A percentile compares a stretch with the other conserved stretches of the same genome.
phyloP scores from a whole-genome alignment of 805 yeast genomes.

The Cyberlindnera petersonii region DNA sequence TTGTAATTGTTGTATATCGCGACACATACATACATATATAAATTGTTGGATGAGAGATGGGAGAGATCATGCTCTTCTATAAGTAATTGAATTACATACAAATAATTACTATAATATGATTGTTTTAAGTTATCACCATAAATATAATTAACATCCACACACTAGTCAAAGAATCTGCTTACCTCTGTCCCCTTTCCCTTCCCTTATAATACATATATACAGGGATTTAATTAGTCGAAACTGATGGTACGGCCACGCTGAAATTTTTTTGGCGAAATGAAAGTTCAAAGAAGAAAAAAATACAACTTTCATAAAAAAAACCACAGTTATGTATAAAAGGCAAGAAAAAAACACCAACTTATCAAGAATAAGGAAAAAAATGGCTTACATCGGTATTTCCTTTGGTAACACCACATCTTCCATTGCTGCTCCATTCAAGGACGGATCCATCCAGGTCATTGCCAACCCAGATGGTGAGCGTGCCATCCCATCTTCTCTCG shows the following conservation, averaged over 20 bases:
- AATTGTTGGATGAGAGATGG: too few relatives aligned
- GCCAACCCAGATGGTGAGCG: conserved; percentile 99
- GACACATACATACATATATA: too few relatives aligned
- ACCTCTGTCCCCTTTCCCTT: too few relatives aligned
- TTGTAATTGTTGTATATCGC: too few relatives aligned
- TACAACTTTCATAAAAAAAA: neutral
- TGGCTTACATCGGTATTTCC: conserved; percentile 80
- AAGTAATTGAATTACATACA: too few relatives aligned
- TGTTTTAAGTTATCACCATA: too few relatives aligned
- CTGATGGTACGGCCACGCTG: conserved; percentile 5
- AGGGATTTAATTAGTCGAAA: conserved; percentile 3
- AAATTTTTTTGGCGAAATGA: conserved; percentile 6
- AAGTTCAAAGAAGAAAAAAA: neutral
- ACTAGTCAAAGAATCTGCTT: too few relatives aligned
- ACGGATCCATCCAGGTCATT: conserved; percentile 93
- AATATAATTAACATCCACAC: too few relatives aligned
- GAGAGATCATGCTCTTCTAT: too few relatives aligned
- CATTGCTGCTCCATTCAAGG: conserved; percentile 79
- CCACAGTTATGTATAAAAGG: too few relatives aligned
- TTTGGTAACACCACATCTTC: conserved; percentile 96
- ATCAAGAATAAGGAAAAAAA: conserved; percentile 8
- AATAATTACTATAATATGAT: too few relatives aligned
- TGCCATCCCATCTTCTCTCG: conserved; percentile 86
- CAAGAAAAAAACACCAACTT: too few relatives aligned
- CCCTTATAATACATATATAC: conserved; percentile 2